These are phyloP conservation scores for Beta corolliflora DNA, from an alignment of 179 eudicot species.

Conservation along the genomic window DNA sequence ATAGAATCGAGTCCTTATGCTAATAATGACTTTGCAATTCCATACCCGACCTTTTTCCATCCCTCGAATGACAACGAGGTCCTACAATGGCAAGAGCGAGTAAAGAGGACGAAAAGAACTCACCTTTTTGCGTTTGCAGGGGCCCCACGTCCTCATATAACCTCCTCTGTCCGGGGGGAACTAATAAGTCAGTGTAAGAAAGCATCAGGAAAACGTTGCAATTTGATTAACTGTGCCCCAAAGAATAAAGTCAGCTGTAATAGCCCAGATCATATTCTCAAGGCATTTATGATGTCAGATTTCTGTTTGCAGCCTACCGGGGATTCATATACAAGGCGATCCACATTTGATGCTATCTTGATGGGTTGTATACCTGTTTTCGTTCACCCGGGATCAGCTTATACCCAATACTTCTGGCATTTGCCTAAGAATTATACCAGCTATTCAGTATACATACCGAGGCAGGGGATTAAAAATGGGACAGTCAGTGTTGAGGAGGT, in stretches of 20 bases:
- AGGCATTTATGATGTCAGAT: conserved; percentile 25
- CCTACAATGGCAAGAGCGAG: conserved; percentile 29
- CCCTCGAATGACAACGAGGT: conserved; percentile 27
- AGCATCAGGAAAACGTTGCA: conserved; percentile 22
- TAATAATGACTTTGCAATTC: conserved; percentile 31
- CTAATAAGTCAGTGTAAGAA: conserved; percentile 32
- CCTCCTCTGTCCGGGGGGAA: conserved; percentile 27
- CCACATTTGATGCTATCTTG: conserved; percentile 37
- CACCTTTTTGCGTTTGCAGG: conserved; percentile 33
- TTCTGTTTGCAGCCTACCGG: conserved; percentile 39
- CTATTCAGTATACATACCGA: conserved; percentile 35
- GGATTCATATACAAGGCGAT: conserved; percentile 34
- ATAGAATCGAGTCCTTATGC: conserved; percentile 30
- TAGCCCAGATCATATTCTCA: conserved; percentile 25
- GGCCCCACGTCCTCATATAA: conserved; percentile 19
- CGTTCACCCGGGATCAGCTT: conserved; percentile 32
- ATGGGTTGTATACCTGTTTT: conserved; percentile 38
- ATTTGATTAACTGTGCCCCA: conserved; percentile 8
- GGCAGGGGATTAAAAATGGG: conserved; percentile 26
- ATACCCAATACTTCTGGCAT: conserved; percentile 34
- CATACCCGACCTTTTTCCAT: conserved; percentile 40
- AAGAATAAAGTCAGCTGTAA: conserved; percentile 19
- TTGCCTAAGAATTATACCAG: conserved; percentile 30
- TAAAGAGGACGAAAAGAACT: conserved; percentile 10
- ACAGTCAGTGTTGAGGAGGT: conserved; percentile 34